These are phyloP conservation scores for Spiromastix sp. DNA, from an alignment of 2,329 filamentous ascomycete species.

Conservation along the genomic window DNA sequence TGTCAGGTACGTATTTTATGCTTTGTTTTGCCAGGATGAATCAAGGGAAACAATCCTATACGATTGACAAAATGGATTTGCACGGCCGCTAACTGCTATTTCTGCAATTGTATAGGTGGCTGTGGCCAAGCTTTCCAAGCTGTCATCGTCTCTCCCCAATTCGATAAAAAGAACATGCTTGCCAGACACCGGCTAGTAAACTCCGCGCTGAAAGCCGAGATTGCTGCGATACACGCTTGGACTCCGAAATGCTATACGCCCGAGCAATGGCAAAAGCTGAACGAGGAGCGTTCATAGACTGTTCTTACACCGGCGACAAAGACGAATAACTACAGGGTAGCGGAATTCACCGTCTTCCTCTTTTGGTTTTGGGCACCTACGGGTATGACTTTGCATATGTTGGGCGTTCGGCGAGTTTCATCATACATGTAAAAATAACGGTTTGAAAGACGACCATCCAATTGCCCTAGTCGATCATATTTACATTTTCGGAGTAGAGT, in stretches of 20 bases:
- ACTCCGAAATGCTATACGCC: slow-evolving; percentile 88
- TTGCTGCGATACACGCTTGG: slow-evolving; percentile 88
- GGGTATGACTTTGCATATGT: slow-evolving; percentile 1
- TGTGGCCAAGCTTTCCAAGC: slow-evolving; percentile 63
- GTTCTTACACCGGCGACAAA: no score
- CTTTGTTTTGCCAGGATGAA: slow-evolving; percentile 6
- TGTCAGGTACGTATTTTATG: slow-evolving; percentile 81
- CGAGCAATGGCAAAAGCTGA: slow-evolving; percentile 72
- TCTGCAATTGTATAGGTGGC: slow-evolving; percentile 42
- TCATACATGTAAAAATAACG: neutral
- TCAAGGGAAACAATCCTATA: no score
- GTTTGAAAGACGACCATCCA: neutral
- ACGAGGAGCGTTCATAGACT: slow-evolving; percentile 23
- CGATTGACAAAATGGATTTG: no score
- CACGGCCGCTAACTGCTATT: no score
- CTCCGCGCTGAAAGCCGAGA: slow-evolving; percentile 70
- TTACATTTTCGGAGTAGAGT: no score
- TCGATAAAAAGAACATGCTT: slow-evolving; percentile 63
- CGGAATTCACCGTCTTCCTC: neutral
- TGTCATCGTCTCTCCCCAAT: slow-evolving; percentile 59
- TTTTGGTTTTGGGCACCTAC: no score
- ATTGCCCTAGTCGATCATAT: no score
- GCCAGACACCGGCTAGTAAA: slow-evolving; percentile 84
- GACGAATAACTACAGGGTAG: neutral
- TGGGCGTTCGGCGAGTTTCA: neutral